Conservation (phyloP, 169 alveolate genomes). For the Plasmodium ovale region DNA sequence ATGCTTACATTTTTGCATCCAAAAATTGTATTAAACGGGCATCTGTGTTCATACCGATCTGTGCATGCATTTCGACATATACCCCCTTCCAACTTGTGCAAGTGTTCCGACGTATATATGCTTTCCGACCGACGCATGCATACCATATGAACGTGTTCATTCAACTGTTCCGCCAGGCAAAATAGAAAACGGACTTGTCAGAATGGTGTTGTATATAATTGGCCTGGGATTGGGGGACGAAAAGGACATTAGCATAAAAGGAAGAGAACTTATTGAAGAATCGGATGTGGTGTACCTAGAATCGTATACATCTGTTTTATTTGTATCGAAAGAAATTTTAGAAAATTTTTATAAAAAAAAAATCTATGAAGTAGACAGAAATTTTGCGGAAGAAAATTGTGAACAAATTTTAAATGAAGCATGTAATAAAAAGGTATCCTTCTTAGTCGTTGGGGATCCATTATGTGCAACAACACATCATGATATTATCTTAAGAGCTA, state of each 20-base stretch:
- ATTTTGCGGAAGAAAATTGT: conserved; percentile 93
- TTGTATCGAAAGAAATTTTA: conserved; percentile 84
- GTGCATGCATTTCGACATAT: no score
- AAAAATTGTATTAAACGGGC: no score
- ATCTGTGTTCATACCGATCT: no score
- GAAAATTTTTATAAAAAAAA: conserved; percentile 87
- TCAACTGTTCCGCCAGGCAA: no score
- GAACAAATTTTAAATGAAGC: conserved; percentile 93
- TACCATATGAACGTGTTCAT: no score
- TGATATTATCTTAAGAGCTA: conserved; percentile 94
- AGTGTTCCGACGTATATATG: no score
- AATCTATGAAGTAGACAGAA: conserved; percentile 95
- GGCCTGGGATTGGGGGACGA: conserved; percentile 96
- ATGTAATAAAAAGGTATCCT: conserved; percentile 87
- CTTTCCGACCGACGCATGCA: no score
- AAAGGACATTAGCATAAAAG: conserved; percentile 94
- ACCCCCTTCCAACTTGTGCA: no score
- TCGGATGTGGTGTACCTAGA: conserved; percentile 93
- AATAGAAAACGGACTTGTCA: background rate
- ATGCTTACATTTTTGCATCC: no score
- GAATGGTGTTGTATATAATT: conserved; percentile 93
- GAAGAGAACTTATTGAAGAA: conserved; percentile 90
- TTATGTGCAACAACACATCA: conserved; percentile 97
- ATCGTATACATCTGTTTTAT: conserved; percentile 94
- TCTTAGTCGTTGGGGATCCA: conserved; percentile 97